Conservation (phyloP, 2,329 filamentous ascomycete genomes). For the Penicillium sp. region DNA sequence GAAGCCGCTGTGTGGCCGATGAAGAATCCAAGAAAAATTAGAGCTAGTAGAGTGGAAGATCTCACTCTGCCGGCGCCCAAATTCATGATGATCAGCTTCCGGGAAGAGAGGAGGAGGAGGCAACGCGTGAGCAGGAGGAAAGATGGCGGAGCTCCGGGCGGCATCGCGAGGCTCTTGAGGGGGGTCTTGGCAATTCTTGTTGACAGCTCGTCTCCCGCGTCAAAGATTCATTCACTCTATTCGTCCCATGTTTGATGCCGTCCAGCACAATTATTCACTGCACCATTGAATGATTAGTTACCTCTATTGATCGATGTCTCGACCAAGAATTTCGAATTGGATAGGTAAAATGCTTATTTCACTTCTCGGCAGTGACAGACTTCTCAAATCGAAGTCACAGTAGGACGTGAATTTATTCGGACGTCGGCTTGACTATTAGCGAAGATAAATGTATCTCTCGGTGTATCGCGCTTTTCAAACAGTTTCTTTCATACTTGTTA, state of each 20-base stretch:
- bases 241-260: not conserved
- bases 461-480: not conserved
- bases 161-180: constrained; percentile 10
- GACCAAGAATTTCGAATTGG: not conserved
- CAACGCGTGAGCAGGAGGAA: constrained; percentile 16
- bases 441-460: not conserved
- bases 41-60: constrained; percentile 25
- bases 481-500: not conserved
- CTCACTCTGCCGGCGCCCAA: constrained; percentile 19
- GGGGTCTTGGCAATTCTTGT: constrained; percentile 19
- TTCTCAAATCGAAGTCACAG: not conserved
- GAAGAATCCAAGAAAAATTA: constrained; percentile 35
- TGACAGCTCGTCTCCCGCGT: constrained; percentile 1
- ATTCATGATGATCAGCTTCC: constrained; percentile 27
- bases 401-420: not conserved
- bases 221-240: not conserved
- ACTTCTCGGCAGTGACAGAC: not conserved
- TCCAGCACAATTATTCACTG: not conserved
- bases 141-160: constrained; percentile 18
- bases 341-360: not conserved
- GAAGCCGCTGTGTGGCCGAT: constrained; percentile 60
- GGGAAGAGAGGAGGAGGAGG: constrained; percentile 5
- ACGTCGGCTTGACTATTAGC: not conserved
- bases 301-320: not conserved
- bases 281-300: not conserved